These are phyloP conservation scores for Leptomonas seymouri DNA, from an alignment of 208 protist species.

Conservation along the genomic window DNA sequence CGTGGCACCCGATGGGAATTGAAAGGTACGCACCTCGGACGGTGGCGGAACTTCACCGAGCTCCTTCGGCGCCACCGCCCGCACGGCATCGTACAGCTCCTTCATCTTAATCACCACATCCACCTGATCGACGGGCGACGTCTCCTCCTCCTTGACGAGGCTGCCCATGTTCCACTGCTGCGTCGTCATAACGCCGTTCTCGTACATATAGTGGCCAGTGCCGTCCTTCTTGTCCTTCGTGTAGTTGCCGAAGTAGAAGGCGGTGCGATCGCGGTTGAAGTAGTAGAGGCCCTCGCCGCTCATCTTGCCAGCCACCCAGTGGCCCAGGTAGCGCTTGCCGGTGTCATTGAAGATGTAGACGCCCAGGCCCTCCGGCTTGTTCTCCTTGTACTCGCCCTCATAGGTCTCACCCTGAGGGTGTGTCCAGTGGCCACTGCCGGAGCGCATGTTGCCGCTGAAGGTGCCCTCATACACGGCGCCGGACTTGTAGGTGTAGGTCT, in stretches of 20 bases:
- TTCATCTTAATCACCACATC: constrained; percentile 49
- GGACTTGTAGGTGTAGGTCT: constrained; percentile 86
- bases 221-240: constrained; percentile 84
- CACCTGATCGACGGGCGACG: constrained; percentile 66
- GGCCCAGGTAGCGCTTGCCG: constrained; percentile 84
- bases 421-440: constrained; percentile 78
- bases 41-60: constrained; percentile 59
- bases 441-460: constrained; percentile 76
- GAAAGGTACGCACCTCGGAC: constrained; percentile 82
- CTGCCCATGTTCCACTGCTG: constrained; percentile 76
- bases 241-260: constrained; percentile 81
- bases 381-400: constrained; percentile 88
- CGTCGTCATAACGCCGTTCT: constrained; percentile 79
- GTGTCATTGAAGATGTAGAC: constrained; percentile 73
- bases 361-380: constrained; percentile 86
- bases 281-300: constrained; percentile 85
- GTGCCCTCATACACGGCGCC: constrained; percentile 88
- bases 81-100: constrained; percentile 49
- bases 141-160: constrained; percentile 65
- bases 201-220: constrained; percentile 83
- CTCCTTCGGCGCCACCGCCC: constrained; percentile 59
- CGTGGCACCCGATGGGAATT: constrained; percentile 86
- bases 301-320: constrained; percentile 83
- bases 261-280: constrained; percentile 66
- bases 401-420: constrained; percentile 85